These are phyloP conservation scores for Delitschia confertaspora DNA, from an alignment of 495 filamentous ascomycete genomes.

Conservation along the genomic window DNA sequence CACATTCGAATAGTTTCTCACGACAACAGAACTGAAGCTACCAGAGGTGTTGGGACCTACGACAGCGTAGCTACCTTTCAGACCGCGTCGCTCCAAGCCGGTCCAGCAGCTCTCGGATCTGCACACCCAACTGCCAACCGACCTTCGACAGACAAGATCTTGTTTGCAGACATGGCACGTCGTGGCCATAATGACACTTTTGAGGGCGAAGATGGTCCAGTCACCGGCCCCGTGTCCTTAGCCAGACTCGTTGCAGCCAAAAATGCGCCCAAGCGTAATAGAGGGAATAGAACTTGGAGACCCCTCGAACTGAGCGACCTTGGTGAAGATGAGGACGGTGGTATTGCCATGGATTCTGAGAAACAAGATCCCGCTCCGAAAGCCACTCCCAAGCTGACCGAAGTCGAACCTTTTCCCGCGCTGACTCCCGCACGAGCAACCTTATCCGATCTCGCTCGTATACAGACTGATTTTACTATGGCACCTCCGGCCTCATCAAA, in stretches of 20 bases:
- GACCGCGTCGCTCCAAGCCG: constrained; percentile 13
- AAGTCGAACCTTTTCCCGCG: background rate
- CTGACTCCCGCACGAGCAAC: background rate
- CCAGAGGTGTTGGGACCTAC: background rate
- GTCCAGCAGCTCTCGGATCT: background rate
- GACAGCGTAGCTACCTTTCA: constrained; percentile 15
- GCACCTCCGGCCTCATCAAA: background rate
- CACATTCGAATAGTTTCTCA: constrained; percentile 23
- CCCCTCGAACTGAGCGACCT: constrained; percentile 21
- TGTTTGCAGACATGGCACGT: constrained; percentile 27
- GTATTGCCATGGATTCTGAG: background rate
- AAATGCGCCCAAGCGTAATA: constrained; percentile 11
- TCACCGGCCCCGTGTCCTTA: constrained; percentile 19
- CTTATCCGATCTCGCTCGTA: background rate
- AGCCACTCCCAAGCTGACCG: background rate
- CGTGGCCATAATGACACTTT: constrained; percentile 5
- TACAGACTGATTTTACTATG: constrained; percentile 8
- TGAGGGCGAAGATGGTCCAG: constrained; percentile 7
- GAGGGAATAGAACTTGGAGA: constrained; percentile 19
- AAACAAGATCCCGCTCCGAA: background rate
- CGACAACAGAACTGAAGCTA: constrained; percentile 2
- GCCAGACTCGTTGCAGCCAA: constrained; percentile 14
- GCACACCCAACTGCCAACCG: background rate
- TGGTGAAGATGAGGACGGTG: constrained; percentile 4
- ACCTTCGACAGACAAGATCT: background rate